Percentiles rank a stretch among this genome's conserved stretches.
Conservation (phyloP, 805 yeast species). For the Metschnikowia sp. region DNA sequence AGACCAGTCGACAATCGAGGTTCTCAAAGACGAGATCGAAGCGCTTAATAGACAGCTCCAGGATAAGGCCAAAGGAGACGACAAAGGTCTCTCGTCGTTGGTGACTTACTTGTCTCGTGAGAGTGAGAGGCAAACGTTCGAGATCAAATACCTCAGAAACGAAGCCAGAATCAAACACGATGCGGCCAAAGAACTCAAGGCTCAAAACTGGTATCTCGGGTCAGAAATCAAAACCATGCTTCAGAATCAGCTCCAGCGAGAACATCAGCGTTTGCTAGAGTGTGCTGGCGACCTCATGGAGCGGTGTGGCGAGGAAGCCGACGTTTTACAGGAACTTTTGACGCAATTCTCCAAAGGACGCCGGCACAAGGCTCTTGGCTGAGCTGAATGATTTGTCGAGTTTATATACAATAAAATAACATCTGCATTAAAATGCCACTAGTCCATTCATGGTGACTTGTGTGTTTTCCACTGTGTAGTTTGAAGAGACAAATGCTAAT, state of each 20-base stretch:
- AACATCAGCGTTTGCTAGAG: slow-evolving; percentile 5
- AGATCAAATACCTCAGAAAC: slow-evolving; percentile 30
- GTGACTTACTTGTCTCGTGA: slow-evolving; percentile 32
- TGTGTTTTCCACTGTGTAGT: too few species aligned
- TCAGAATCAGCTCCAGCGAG: slow-evolving; percentile 3
- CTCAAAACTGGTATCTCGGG: slow-evolving; percentile 16
- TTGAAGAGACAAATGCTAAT: too few species aligned
- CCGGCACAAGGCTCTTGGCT: too few species aligned
- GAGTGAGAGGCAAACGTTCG: slow-evolving; percentile 28
- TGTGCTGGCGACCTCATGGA: slow-evolving; percentile 4
- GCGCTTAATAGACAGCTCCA: slow-evolving; percentile 23
- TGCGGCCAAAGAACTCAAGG: slow-evolving; percentile 22
- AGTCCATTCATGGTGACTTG: too few species aligned
- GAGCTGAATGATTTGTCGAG: too few species aligned
- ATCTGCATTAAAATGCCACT: too few species aligned
- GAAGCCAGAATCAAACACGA: slow-evolving; percentile 17
- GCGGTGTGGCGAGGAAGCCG: slow-evolving; percentile 8
- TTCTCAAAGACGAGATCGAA: slow-evolving; percentile 31
- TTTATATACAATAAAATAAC: too few species aligned
- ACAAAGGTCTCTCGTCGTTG: slow-evolving; percentile 23
- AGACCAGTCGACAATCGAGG: slow-evolving; percentile 27
- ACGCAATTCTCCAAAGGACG: background rate
- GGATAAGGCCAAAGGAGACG: slow-evolving; percentile 5
- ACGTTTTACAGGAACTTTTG: background rate
- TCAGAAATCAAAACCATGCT: slow-evolving; percentile 6